phyloP scores from a whole-genome alignment of 225 moss, liverwort and hornwort species.

The Pleurozium schreberi region DNA sequence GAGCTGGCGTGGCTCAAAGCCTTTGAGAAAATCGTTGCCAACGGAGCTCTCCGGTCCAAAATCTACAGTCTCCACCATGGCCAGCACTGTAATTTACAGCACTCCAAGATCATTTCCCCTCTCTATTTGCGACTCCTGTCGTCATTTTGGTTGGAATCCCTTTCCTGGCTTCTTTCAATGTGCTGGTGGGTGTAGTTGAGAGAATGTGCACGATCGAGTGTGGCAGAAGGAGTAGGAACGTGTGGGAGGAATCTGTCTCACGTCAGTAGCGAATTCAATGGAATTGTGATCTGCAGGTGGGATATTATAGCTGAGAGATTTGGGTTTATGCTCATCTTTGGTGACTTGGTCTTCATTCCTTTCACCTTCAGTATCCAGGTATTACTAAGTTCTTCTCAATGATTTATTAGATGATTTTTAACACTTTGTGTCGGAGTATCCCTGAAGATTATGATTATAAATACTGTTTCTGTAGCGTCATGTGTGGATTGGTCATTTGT shows the following conservation, averaged over 20 bases:
- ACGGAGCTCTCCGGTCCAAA: not conserved
- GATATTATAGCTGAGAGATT: slow-evolving; percentile 95
- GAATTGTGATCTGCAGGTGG: slow-evolving; percentile 49
- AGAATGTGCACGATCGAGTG: not conserved
- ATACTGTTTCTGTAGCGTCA: not conserved
- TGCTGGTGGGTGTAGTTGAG: not conserved
- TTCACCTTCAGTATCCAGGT: slow-evolving; percentile 93
- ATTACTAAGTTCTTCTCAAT: not conserved
- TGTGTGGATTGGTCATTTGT: not conserved
- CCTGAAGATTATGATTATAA: not conserved
- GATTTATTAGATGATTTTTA: not conserved
- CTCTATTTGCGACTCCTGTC: not conserved
- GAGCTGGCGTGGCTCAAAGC: not conserved
- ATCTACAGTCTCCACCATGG: not conserved
- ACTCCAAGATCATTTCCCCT: not conserved
- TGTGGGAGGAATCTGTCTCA: not conserved
- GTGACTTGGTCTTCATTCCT: slow-evolving; percentile 89
- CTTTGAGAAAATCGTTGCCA: not conserved
- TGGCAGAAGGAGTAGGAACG: not conserved
- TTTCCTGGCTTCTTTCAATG: not conserved
- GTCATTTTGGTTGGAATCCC: not conserved
- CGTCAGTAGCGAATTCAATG: not conserved
- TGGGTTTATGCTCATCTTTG: slow-evolving; percentile 90
- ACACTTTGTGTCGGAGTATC: not conserved
- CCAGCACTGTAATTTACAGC: not conserved